Base-by-base conservation (phyloP, 2,329 filamentous ascomycete genomes). In the Magnaporthiopsis incrustans region DNA sequence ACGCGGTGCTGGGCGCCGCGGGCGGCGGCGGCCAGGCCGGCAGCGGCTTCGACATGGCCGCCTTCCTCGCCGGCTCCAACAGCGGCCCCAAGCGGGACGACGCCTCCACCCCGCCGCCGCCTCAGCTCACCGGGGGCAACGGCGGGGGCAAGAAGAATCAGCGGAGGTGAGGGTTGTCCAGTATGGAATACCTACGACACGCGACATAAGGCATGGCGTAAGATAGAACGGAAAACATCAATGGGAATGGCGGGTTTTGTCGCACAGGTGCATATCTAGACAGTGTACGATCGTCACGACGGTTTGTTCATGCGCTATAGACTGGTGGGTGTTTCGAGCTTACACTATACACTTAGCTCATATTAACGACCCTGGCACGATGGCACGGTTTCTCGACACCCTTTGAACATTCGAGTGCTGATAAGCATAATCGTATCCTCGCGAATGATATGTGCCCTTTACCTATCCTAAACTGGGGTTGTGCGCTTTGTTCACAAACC, bases 41-140 rank as follows among this genome's bases (percentile, higher is more conserved):
- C 63, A 78, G 78, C 65, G 81, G 79, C 73, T 87, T 87, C 67
- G 85, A 88, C 70, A 82, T 87, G 81, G 85, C 85, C 2, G 80
- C 81, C 10, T 89, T 86, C 72, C 78, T 90, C 67, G 81, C 86
- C 3, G 87, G 86, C 4, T 63, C 61, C 30, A 64, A 61, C 64
- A 79, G 81, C 57, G 73, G 67, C 35, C 35, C 61, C 30, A 80
- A 79, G 68, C 79, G 80, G 69, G 75, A 78, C 12, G 71, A 69
- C 74, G 77, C 18, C 65, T 71, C 50, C 64, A 67, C 64, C 63
- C 65, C 64, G 59, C 62, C 30, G 66, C n/a, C n/a, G n/a, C n/a
- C n/a, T n/a, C n/a, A n/a, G n/a, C n/a, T n/a, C n/a, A n/a, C n/a
- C n/a, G n/a, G n/a, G 38, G 80, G 78, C 71, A 78, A 76, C 65